Conservation (phyloP, 306 rosid genomes). For the Carpinus viminea region DNA sequence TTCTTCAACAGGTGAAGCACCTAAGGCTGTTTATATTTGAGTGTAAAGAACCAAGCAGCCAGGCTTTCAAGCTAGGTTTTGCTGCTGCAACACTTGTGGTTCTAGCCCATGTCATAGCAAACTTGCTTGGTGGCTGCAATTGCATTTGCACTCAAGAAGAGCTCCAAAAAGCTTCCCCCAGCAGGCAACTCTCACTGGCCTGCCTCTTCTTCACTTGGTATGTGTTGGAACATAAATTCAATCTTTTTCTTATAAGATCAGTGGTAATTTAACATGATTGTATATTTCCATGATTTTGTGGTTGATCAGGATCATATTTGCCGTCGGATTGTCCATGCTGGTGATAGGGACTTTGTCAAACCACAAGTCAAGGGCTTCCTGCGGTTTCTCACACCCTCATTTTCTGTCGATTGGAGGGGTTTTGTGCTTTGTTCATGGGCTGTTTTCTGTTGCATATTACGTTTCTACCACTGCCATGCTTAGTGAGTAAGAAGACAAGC, state of each 20-base stretch:
- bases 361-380: constrained; percentile 66
- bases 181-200: constrained; percentile 62
- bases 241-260: too few species aligned
- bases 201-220: constrained; percentile 90
- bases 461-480: constrained; percentile 61
- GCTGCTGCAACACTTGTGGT: constrained; percentile 70
- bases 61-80: constrained; percentile 79
- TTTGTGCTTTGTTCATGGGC: constrained; percentile 78
- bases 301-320: constrained; percentile 63
- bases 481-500: constrained; percentile 28
- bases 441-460: constrained; percentile 73
- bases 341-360: constrained; percentile 89
- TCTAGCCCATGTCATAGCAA: constrained; percentile 68
- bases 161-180: constrained; percentile 68
- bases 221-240: background rate
- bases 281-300: background rate
- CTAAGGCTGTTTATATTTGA: constrained; percentile 87
- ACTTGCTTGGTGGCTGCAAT: constrained; percentile 79
- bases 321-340: constrained; percentile 76
- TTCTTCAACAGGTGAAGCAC: constrained; percentile 65
- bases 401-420: constrained; percentile 96
- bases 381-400: constrained; percentile 93
- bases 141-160: constrained; percentile 88
- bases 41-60: constrained; percentile 85
- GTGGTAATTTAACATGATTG: too few species aligned